These are phyloP conservation scores for Chalciporus chontae DNA, from an alignment of 768 basidiomycete genomes.

Conservation along the genomic window DNA sequence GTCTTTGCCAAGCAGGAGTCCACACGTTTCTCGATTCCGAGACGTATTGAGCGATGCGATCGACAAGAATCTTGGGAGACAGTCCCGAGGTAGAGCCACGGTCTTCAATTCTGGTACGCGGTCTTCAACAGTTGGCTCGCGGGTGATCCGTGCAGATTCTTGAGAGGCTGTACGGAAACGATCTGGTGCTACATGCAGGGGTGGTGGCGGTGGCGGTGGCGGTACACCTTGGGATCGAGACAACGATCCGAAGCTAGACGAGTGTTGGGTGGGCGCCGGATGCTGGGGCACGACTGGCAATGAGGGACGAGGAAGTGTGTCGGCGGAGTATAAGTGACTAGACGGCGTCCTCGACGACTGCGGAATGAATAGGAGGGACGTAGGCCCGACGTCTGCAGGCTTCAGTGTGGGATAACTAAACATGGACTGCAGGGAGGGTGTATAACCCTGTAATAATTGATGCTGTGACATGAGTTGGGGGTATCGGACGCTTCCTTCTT, in stretches of 20 bases:
- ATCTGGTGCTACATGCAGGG: conserved; percentile 23
- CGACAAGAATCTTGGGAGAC: conserved; percentile 70
- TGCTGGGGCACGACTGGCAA: conserved; percentile 16
- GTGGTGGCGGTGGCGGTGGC: conserved; percentile 22
- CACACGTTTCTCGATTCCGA: conserved; percentile 83
- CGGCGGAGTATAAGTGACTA: conserved; percentile 29
- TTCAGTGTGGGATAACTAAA: conserved; percentile 41
- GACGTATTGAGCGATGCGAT: conserved; percentile 79
- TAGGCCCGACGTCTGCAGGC: conserved; percentile 32
- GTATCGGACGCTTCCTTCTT: conserved; percentile 48
- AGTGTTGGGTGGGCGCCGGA: conserved; percentile 14
- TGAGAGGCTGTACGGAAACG: conserved; percentile 33
- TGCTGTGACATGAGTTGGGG: conserved; percentile 78
- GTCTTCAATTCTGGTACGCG: conserved; percentile 49
- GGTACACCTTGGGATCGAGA: conserved; percentile 25
- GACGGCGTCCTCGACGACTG: conserved; percentile 25
- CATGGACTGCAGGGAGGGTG: conserved; percentile 75
- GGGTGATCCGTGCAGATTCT: conserved; percentile 33
- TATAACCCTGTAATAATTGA: conserved; percentile 74
- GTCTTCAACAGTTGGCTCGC: conserved; percentile 30
- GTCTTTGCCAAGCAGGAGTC: conserved; percentile 71
- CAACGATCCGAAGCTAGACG: conserved; percentile 23
- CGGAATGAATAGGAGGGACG: conserved; percentile 46
- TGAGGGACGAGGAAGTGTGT: conserved; percentile 36
- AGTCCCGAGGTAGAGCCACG: conserved; percentile 67